Conservation (phyloP, 73 alveolate genomes). For the Paramecium biaurelia region DNA sequence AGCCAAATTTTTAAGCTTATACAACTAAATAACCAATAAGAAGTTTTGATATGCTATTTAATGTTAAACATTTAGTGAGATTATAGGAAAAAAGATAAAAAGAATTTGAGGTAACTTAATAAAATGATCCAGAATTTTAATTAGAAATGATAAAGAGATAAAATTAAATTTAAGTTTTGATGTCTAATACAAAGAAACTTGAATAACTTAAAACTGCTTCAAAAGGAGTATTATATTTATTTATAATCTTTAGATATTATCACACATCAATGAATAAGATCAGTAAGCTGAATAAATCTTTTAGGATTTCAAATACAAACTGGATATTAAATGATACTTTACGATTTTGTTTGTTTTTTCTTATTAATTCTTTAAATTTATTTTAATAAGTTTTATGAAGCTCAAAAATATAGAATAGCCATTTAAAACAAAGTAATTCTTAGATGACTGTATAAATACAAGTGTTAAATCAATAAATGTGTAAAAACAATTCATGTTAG, state of each 20-base stretch:
- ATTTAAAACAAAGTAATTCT: background rate
- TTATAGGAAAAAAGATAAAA: conserved; percentile 13
- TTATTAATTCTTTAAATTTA: background rate
- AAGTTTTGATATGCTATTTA: conserved; percentile 29
- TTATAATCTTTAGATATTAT: background rate
- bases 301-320: background rate
- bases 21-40: background rate
- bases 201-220: conserved; percentile 34
- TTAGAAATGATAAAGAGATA: conserved; percentile 14
- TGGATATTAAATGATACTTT: background rate
- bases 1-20: background rate
- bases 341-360: background rate
- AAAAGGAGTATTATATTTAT: conserved; percentile 11
- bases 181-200: conserved; percentile 15
- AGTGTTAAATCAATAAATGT: conserved; percentile 14
- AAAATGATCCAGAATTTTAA: conserved; percentile 17
- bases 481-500: conserved; percentile 8
- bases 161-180: background rate
- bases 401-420: conserved; percentile 28
- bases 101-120: background rate
- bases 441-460: conserved; percentile 11
- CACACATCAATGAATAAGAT: background rate
- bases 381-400: background rate
- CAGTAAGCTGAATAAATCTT: background rate
- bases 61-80: conserved; percentile 3